Evolutionary conservation across 1,284 basidiomycete species (phyloP).

Genomic region (Puccinia novopanici): DNA sequence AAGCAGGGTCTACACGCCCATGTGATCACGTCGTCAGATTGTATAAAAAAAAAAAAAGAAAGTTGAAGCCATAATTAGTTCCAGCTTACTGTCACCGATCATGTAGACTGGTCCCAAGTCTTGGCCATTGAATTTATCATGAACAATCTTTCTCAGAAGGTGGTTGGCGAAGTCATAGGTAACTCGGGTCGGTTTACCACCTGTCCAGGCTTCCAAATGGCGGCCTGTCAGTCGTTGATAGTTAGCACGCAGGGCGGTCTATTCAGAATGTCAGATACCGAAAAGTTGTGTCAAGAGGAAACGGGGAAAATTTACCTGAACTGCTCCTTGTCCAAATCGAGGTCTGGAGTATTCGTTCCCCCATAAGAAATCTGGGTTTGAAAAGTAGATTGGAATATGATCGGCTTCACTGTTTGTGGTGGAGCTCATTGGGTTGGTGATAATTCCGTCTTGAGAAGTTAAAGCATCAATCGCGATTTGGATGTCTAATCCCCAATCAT

Average conservation of each 20-base stretch:
- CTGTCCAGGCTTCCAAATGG: constrained; percentile 34
- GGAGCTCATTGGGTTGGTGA: constrained; percentile 11
- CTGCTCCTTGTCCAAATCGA: constrained; percentile 46
- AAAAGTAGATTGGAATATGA: constrained; percentile 39
- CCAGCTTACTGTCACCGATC: constrained; percentile 42
- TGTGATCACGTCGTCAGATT: not conserved
- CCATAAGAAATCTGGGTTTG: constrained; percentile 46
- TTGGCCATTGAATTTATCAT: constrained; percentile 2
- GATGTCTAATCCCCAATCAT: constrained; percentile 45
- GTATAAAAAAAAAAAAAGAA: not conserved
- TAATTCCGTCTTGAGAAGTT: constrained; percentile 37
- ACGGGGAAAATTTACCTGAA: constrained; percentile 25
- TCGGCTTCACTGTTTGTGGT: not conserved
- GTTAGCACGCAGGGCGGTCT: constrained; percentile 40
- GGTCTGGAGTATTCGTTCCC: constrained; percentile 40
- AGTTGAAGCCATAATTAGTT: not conserved
- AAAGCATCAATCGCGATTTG: constrained; percentile 43
- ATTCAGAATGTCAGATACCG: not conserved
- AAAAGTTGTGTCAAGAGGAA: not conserved
- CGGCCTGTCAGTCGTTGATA: constrained; percentile 35
- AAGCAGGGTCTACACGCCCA: constrained; percentile 36
- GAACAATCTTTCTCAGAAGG: constrained; percentile 15
- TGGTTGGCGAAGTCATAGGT: constrained; percentile 40
- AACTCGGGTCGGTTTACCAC: constrained; percentile 33
- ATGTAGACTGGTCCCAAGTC: constrained; percentile 30